Conservation (phyloP, 2,329 filamentous ascomycete species). For the Claviceps spartinae region DNA sequence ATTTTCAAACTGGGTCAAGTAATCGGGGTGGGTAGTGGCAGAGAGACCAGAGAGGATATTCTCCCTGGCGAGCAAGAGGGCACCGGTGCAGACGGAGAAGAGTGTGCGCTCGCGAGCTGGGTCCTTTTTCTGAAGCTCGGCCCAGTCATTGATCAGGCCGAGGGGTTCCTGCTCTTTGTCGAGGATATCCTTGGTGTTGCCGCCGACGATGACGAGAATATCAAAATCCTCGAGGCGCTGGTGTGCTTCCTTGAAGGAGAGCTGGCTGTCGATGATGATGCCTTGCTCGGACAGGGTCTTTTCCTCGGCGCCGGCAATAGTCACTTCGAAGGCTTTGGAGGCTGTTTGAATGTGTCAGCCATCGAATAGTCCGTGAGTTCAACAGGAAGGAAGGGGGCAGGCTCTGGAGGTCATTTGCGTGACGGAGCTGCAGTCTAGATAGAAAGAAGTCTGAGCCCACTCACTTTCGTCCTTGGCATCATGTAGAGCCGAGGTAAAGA, state of each 20-base stretch:
- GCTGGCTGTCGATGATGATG: constrained; percentile 57
- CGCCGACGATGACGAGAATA: constrained; percentile 65
- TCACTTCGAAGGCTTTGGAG: constrained; percentile 45
- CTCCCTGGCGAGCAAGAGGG: constrained; percentile 61
- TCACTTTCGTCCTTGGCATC: constrained; percentile 39
- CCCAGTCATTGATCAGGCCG: constrained; percentile 59
- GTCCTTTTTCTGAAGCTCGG: constrained; percentile 67
- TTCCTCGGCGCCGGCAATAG: constrained; percentile 38
- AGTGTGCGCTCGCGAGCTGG: constrained; percentile 69
- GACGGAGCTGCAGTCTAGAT: too few species aligned
- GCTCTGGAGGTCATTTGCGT: too few species aligned
- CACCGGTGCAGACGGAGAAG: constrained; percentile 66
- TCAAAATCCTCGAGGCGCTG: constrained; percentile 64
- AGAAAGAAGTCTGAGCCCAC: too few species aligned
- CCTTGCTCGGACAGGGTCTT: constrained; percentile 48
- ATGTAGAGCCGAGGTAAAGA: constrained; percentile 36
- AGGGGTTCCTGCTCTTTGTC: constrained; percentile 57
- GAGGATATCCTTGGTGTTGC: constrained; percentile 49
- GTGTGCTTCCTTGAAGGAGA: constrained; percentile 66
- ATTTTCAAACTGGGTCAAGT: constrained; percentile 67
- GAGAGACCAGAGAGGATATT: constrained; percentile 67
- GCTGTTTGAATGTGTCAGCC: constrained; percentile 19
- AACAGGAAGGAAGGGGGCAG: too few species aligned
- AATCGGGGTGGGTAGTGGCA: constrained; percentile 73
- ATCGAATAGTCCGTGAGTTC: neutral